Base-by-base conservation (phyloP, 331 rosid genomes). In the Arachis monticola region DNA sequence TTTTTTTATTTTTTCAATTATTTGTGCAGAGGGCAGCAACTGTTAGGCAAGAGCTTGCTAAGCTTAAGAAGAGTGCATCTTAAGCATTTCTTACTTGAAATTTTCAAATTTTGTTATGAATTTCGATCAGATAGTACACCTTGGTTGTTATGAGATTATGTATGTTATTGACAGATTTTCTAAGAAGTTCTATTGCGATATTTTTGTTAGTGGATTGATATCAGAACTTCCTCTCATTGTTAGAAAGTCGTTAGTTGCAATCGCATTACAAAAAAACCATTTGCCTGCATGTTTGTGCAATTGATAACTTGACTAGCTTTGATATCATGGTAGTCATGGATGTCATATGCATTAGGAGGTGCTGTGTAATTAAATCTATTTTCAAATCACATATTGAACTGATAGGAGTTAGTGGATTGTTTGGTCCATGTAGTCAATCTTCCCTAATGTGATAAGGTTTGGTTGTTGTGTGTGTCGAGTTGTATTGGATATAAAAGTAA, bases 31-130 rank as follows among this genome's bases (percentile, higher is more conserved):
- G 76, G 77, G 84, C 86, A 8, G 79, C 81, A 58, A 77, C 76
- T 47, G 87, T 87, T 53, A 81, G 81, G 64, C 90, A 70, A n/a
- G 94, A 85, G 76, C 90, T 87, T 61, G 79, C 89, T 4, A 87
- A 85, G 60, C 60, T 89, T 70, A 89, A 85, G 52, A 85, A 81
- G 74, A 80, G 14, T 10, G 78, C 88, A 1, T 40, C 83, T 17
- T 89, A 86, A 61, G 80, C 78, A 0, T 42, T 42, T 13, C 22
- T 53, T 86, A 48, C 64, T 72, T 63, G 46, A 13, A 53, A 61
- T 61, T 51, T 79, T 47, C 27, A 68, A 81, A 64, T 85, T 82
- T 87, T 83, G 82, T 75, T 73, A 3, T 72, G 82, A 62, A 66
- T 73, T 82, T 82, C 48, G 3, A 72, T 63, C 67, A 12, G 44